A percentile compares a stretch with the other conserved stretches of the same genome.
Conservation (phyloP, 441 rosid genomes). For the Erodium texanum region DNA sequence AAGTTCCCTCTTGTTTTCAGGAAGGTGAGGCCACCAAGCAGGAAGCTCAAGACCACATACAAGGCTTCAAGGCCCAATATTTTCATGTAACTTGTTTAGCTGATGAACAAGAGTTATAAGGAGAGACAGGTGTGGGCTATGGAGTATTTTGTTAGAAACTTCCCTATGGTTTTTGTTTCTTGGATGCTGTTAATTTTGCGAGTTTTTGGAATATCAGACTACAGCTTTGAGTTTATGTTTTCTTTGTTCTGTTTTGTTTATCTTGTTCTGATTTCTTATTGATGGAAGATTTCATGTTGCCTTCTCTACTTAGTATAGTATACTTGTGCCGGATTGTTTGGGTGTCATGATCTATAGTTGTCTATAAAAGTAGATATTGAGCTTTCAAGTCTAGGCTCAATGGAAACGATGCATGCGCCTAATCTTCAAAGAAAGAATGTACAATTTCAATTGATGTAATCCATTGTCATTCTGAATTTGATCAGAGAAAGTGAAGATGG, state of each 20-base stretch:
- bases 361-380: no score
- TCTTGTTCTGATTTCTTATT: no score
- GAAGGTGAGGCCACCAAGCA: slow-evolving; percentile 32
- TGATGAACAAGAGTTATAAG: slow-evolving; percentile 10
- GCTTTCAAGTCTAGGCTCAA: no score
- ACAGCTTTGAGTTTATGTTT: neutral
- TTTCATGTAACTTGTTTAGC: slow-evolving; percentile 21
- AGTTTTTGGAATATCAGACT: neutral
- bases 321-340: no score
- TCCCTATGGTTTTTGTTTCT: slow-evolving; percentile 12
- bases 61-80: slow-evolving; percentile 29
- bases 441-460: no score
- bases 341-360: no score
- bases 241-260: slow-evolving; percentile 10
- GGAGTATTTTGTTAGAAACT: slow-evolving; percentile 17
- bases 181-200: slow-evolving; percentile 14
- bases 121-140: neutral
- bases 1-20: slow-evolving; percentile 29
- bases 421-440: no score
- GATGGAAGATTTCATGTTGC: no score
- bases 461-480: no score
- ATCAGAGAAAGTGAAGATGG: no score
- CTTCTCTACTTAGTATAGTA: no score
- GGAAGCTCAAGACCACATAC: slow-evolving; percentile 32
- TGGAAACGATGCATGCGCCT: no score